Conservation (phyloP, 1,139 yeast genomes). For the Kluyveromyces sp. region DNA sequence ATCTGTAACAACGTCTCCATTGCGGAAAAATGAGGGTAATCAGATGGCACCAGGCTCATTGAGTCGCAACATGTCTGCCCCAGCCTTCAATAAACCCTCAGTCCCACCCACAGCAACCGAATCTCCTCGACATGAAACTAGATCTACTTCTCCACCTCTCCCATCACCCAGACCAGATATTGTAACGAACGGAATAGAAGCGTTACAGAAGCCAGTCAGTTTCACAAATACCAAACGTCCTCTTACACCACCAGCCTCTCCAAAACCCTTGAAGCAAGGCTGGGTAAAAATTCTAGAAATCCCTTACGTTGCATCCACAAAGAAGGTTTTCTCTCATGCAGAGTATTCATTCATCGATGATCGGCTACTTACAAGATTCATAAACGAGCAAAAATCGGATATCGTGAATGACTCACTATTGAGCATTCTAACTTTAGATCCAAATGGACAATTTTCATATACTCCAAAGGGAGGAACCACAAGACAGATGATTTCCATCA, state of each 20-base stretch:
- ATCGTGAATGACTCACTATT: conserved; percentile 35
- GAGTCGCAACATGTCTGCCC: neutral
- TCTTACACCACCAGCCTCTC: conserved; percentile 3
- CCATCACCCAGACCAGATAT: conserved; percentile 1
- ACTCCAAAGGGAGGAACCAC: conserved; percentile 32
- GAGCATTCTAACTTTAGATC: conserved; percentile 35
- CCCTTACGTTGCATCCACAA: conserved; percentile 15
- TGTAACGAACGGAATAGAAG: neutral
- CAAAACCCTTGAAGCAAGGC: conserved; percentile 23
- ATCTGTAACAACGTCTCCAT: neutral
- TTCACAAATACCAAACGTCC: neutral
- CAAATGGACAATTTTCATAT: conserved; percentile 34
- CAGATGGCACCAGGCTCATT: conserved; percentile 10
- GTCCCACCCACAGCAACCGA: conserved; percentile 4
- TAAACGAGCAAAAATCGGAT: conserved; percentile 35
- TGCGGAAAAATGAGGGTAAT: neutral
- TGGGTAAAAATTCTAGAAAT: conserved; percentile 24
- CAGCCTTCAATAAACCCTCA: neutral
- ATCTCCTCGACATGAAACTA: conserved; percentile 9
- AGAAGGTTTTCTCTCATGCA: conserved; percentile 20
- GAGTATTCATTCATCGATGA: conserved; percentile 25
- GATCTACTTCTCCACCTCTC: conserved; percentile 10
- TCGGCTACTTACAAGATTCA: conserved; percentile 22
- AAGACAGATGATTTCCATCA: conserved; percentile 23
- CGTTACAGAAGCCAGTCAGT: neutral